These are phyloP conservation scores for Dichotomocladium elegans DNA, from an alignment of 371 early-diverging fungal species.

Conservation along the genomic window DNA sequence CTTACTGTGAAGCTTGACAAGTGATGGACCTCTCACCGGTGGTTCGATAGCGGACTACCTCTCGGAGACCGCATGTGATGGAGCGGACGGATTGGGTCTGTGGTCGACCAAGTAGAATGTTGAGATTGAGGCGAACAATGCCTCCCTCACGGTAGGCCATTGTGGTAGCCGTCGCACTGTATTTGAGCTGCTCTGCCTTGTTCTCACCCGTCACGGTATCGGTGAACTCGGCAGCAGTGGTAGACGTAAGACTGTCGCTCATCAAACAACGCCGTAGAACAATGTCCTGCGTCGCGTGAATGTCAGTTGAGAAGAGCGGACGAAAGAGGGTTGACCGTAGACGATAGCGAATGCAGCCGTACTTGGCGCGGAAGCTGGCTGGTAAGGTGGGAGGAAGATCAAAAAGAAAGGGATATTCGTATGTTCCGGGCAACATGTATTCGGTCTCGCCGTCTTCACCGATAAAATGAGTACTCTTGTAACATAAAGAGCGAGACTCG, in stretches of 20 bases:
- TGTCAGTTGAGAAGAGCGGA: constrained; percentile 35
- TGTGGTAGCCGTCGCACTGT: constrained; percentile 36
- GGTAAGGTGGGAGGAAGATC: constrained; percentile 41
- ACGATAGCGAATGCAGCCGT: constrained; percentile 40
- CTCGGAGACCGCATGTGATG: constrained; percentile 42
- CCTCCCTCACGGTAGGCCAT: constrained; percentile 48
- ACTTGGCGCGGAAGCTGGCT: constrained; percentile 39
- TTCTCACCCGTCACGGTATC: constrained; percentile 29
- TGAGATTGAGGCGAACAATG: constrained; percentile 32
- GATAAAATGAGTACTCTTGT: constrained; percentile 25
- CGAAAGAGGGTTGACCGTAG: constrained; percentile 32
- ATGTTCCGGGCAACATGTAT: constrained; percentile 29
- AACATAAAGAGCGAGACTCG: constrained; percentile 32
- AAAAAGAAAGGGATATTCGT: constrained; percentile 34
- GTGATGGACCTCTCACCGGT: constrained; percentile 18
- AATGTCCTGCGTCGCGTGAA: constrained; percentile 28
- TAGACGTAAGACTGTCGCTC: constrained; percentile 13
- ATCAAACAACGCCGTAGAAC: constrained; percentile 36
- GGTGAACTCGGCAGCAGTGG: constrained; percentile 18
- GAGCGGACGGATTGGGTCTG: constrained; percentile 27
- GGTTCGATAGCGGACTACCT: constrained; percentile 41
- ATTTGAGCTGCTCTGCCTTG: constrained; percentile 22
- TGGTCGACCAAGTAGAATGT: constrained; percentile 28
- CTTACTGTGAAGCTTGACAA: constrained; percentile 6
- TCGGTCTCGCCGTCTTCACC: constrained; percentile 30